These are phyloP conservation scores for Jaltomata sinuosa DNA, from an alignment of 257 asterid genomes.

Conservation along the genomic window DNA sequence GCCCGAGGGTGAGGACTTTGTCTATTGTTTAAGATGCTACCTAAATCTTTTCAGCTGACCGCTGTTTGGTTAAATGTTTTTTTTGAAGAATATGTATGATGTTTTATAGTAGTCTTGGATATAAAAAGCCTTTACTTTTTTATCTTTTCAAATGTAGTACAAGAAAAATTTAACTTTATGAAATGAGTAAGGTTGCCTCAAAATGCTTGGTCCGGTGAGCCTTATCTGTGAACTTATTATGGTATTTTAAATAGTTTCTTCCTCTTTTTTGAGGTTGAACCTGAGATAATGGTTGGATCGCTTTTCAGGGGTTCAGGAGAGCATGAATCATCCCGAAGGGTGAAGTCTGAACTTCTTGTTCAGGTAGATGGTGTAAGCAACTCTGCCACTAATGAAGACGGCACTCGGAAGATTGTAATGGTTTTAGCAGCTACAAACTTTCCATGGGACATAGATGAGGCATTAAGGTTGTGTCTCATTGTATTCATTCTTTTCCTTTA, in stretches of 20 bases:
- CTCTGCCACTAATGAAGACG: slow-evolving; percentile 76
- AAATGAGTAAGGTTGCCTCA: not conserved
- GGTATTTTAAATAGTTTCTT: not conserved
- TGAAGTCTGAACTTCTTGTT: slow-evolving; percentile 86
- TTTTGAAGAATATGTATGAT: not conserved
- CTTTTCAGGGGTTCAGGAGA: slow-evolving; percentile 87
- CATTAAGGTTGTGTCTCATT: slow-evolving; percentile 57
- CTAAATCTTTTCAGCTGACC: not conserved
- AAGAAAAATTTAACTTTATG: not conserved
- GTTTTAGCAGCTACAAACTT: slow-evolving; percentile 98
- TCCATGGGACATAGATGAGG: slow-evolving; percentile 99
- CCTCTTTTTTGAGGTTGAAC: slow-evolving; percentile 2
- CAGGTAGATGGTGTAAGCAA: slow-evolving; percentile 96
- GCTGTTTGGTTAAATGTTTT: not conserved
- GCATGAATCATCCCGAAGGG: slow-evolving; percentile 94
- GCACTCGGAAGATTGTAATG: slow-evolving; percentile 92
- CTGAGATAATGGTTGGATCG: not conserved
- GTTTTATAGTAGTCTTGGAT: not conserved
- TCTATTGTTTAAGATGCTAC: not conserved
- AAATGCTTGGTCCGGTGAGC: not conserved
- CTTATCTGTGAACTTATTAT: not conserved
- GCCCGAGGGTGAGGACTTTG: slow-evolving; percentile 78
- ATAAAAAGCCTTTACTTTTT: not conserved
- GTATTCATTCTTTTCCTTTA: not conserved
- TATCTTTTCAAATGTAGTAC: not conserved